Conservation (phyloP, 2,329 filamentous ascomycete genomes). For the Colletotrichum tofieldiae region DNA sequence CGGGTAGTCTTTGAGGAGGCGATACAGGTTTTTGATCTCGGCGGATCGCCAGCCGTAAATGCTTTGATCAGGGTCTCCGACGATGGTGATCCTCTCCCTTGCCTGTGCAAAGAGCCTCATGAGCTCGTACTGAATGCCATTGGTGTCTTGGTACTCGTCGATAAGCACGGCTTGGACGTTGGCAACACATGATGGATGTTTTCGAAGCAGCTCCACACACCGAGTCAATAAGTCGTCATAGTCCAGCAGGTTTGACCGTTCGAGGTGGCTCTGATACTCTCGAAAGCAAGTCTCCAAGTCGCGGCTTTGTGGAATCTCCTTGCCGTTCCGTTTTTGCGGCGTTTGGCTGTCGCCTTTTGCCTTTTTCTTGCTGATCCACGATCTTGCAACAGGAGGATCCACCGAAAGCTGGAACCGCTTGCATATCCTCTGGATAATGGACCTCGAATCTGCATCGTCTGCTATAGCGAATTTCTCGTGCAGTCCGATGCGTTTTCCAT, state of each 20-base stretch:
- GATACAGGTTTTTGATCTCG: constrained; percentile 88
- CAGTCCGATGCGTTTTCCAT: constrained; percentile 88
- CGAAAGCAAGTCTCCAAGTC: constrained; percentile 79
- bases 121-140: constrained; percentile 93
- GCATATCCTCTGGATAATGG: constrained; percentile 86
- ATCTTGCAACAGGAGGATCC: constrained; percentile 79
- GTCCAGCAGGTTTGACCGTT: constrained; percentile 86
- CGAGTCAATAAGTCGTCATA: constrained; percentile 93
- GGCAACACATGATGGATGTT: constrained; percentile 84
- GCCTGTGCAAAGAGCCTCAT: constrained; percentile 89
- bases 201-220: constrained; percentile 83
- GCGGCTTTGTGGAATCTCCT: constrained; percentile 57
- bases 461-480: constrained; percentile 91
- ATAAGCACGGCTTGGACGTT: constrained; percentile 94
- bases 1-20: constrained; percentile 83
- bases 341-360: constrained; percentile 65
- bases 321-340: constrained; percentile 48
- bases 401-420: constrained; percentile 79
- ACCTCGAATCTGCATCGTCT: constrained; percentile 84
- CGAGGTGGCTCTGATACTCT: constrained; percentile 84
- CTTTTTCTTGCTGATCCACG: constrained; percentile 82
- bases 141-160: constrained; percentile 98
- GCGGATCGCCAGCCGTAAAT: constrained; percentile 97
- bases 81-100: constrained; percentile 86
- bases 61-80: constrained; percentile 97